phyloP scores from a whole-genome alignment of 805 yeast species.

The Spathaspora passalidarum region DNA sequence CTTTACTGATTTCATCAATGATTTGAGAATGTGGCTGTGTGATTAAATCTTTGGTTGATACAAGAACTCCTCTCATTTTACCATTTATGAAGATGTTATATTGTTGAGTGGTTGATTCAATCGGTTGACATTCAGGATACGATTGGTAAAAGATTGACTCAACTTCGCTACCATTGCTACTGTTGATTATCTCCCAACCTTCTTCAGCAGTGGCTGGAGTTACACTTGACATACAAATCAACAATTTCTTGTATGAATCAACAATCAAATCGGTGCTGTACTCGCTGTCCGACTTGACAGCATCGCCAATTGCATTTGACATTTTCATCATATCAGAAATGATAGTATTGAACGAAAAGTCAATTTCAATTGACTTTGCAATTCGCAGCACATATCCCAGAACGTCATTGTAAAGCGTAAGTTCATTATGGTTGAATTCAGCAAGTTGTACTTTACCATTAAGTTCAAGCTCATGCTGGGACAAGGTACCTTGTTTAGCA shows the following conservation, averaged over 20 bases:
- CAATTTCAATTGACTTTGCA: constrained; percentile 55
- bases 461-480: constrained; percentile 15
- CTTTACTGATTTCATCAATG: constrained; percentile 28
- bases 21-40: constrained; percentile 32
- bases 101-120: constrained; percentile 35
- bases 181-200: constrained; percentile 51
- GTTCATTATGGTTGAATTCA: constrained; percentile 43
- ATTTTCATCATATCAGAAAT: constrained; percentile 88
- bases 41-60: constrained; percentile 32
- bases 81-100: constrained; percentile 76
- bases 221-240: constrained; percentile 73
- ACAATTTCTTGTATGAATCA: constrained; percentile 49
- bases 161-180: constrained; percentile 27
- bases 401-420: constrained; percentile 54
- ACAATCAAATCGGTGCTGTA: constrained; percentile 42
- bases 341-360: constrained; percentile 74
- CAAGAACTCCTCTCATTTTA: constrained; percentile 51
- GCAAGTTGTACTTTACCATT: constrained; percentile 18
- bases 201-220: constrained; percentile 84
- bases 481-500: constrained; percentile 5
- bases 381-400: constrained; percentile 48
- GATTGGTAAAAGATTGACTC: constrained; percentile 49
- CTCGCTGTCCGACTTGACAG: constrained; percentile 28
- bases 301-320: constrained; percentile 41
- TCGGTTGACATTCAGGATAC: constrained; percentile 61